Percentiles rank a stretch among this genome's conserved stretches.
Evolutionary conservation across 441 rosid genomes (phyloP).

Genomic region (Geranium incanum): DNA sequence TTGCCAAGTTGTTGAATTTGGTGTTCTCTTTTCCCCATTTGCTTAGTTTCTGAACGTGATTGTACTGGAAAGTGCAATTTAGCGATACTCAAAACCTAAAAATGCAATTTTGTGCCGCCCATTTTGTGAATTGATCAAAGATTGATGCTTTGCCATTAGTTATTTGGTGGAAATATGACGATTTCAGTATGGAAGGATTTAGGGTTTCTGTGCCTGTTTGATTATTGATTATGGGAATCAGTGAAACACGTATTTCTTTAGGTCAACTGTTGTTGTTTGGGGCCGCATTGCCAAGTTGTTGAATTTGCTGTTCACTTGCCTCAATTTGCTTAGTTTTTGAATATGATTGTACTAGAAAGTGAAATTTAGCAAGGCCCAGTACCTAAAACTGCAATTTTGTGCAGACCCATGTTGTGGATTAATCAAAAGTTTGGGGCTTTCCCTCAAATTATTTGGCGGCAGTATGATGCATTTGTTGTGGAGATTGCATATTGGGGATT

Average conservation of each 20-base stretch:
- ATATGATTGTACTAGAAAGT: neutral
- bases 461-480: neutral
- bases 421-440: neutral
- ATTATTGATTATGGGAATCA: neutral
- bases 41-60: neutral
- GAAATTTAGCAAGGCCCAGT: neutral
- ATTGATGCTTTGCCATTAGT: neutral
- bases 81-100: neutral
- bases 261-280: neutral
- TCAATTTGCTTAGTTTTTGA: neutral
- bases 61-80: conserved; percentile 1
- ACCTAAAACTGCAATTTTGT: neutral
- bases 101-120: neutral
- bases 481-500: neutral
- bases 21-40: neutral
- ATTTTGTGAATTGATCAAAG: neutral
- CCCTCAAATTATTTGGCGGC: neutral
- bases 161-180: neutral
- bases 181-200: neutral
- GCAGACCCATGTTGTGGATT: conserved; percentile 1
- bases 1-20: neutral
- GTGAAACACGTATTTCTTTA: neutral
- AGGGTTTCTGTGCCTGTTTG: neutral
- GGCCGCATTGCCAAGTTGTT: neutral
- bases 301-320: neutral